A percentile compares a stretch with the other conserved stretches of the same genome.
These are phyloP conservation scores for Lentinus brumalis DNA, from an alignment of 768 basidiomycete genomes.

Conservation along the genomic window DNA sequence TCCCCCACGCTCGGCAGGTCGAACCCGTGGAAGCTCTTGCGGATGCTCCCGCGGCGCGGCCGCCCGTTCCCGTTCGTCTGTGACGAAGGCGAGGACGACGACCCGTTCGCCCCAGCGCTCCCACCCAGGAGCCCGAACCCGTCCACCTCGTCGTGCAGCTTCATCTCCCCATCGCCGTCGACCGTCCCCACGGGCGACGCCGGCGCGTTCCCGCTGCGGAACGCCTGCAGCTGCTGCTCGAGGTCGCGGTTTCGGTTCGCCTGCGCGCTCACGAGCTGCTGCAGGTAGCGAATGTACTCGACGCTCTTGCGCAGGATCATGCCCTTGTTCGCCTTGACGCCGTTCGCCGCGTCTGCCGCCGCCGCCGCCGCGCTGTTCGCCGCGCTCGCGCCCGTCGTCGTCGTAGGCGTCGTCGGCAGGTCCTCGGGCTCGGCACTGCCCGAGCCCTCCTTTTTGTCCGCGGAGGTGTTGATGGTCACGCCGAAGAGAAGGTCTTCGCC, in stretches of 20 bases:
- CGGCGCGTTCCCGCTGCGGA: constrained; percentile 31
- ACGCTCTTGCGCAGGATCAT: constrained; percentile 81
- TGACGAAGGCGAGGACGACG: background rate
- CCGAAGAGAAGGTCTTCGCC: constrained; percentile 30
- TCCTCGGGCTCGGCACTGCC: constrained; percentile 26
- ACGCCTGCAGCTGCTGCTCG: constrained; percentile 65
- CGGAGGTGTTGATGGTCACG: constrained; percentile 17
- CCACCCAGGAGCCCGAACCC: constrained; percentile 20
- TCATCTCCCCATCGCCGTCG: constrained; percentile 27
- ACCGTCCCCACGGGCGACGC: constrained; percentile 1
- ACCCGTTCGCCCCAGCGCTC: background rate
- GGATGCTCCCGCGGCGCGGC: constrained; percentile 24
- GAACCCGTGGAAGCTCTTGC: constrained; percentile 27
- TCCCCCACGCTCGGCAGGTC: constrained; percentile 32
- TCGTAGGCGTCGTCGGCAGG: constrained; percentile 14
- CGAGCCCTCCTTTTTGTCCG: constrained; percentile 31
- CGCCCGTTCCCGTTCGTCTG: constrained; percentile 13
- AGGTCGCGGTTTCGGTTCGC: constrained; percentile 78
- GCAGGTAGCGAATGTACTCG: constrained; percentile 67
- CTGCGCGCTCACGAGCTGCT: constrained; percentile 82
- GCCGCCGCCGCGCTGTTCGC: constrained; percentile 18
- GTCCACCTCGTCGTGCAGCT: constrained; percentile 31
- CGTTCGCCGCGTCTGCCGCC: constrained; percentile 37
- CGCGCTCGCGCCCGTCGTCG: constrained; percentile 17
- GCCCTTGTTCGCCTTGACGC: constrained; percentile 92